Evolutionary conservation across 495 filamentous ascomycete genomes (phyloP).

Genomic region (Amorphotheca resinae): DNA sequence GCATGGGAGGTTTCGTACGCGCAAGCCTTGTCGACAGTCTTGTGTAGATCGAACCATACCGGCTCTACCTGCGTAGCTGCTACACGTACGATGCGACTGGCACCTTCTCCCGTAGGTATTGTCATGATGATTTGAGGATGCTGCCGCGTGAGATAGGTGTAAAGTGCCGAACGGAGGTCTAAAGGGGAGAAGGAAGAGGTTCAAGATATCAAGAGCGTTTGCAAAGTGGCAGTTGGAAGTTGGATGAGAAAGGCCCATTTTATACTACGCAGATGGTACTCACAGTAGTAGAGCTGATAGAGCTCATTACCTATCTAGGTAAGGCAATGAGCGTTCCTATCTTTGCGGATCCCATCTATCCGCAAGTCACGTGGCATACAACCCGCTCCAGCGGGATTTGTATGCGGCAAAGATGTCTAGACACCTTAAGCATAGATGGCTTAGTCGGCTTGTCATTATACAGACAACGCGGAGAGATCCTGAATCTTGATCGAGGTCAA

Average conservation of each 20-base stretch:
- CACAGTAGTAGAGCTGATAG: no score
- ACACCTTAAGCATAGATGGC: no score
- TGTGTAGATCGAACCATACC: conserved; percentile 39
- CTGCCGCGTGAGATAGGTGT: background rate
- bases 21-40: conserved; percentile 36
- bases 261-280: background rate
- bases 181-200: no score
- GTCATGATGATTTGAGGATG: background rate
- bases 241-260: background rate
- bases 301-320: no score
- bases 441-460: no score
- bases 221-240: background rate
- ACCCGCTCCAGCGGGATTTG: background rate
- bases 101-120: background rate
- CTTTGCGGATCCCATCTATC: background rate
- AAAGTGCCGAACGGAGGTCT: no score
- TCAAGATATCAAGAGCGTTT: background rate
- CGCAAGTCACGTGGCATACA: background rate
- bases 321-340: no score
- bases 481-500: no score
- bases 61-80: conserved; percentile 41
- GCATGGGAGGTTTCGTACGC: no score
- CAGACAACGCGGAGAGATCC: no score
- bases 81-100: conserved; percentile 19
- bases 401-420: no score